Evolutionary conservation across 1,139 yeast genomes (phyloP).

Genomic region (Yamadazyma pseudoaaseri): DNA sequence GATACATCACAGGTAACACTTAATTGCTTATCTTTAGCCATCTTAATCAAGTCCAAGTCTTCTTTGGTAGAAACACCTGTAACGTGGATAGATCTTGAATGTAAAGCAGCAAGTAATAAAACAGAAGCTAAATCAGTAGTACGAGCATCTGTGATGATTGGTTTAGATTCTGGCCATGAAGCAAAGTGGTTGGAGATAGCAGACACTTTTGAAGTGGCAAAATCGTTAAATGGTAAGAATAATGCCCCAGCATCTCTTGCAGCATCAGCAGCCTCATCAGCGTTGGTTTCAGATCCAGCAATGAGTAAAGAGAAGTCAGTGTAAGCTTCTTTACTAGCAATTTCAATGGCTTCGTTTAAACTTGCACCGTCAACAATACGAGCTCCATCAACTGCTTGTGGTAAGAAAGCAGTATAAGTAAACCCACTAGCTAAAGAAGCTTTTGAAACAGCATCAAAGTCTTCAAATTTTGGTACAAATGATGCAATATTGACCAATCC

Average conservation of each 20-base stretch:
- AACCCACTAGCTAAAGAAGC: slow-evolving; percentile 82
- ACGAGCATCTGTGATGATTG: slow-evolving; percentile 89
- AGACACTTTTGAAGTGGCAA: slow-evolving; percentile 67
- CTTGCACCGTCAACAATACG: slow-evolving; percentile 64
- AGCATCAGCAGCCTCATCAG: slow-evolving; percentile 60
- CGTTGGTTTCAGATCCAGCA: slow-evolving; percentile 77
- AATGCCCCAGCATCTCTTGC: slow-evolving; percentile 73
- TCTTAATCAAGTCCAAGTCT: slow-evolving; percentile 78
- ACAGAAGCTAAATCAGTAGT: slow-evolving; percentile 91
- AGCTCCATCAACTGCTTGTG: slow-evolving; percentile 65
- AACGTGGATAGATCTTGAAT: slow-evolving; percentile 82
- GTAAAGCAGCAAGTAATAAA: slow-evolving; percentile 83
- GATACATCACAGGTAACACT: slow-evolving; percentile 90
- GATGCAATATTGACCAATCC: slow-evolving; percentile 84
- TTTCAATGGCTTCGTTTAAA: slow-evolving; percentile 61
- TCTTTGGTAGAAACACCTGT: slow-evolving; percentile 81
- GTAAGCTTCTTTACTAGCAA: slow-evolving; percentile 59
- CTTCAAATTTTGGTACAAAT: slow-evolving; percentile 68
- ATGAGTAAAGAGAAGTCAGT: slow-evolving; percentile 83
- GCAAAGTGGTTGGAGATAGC: slow-evolving; percentile 77
- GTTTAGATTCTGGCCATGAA: slow-evolving; percentile 81
- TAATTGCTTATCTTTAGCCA: slow-evolving; percentile 81
- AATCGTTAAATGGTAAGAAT: slow-evolving; percentile 77
- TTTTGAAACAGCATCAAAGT: slow-evolving; percentile 67
- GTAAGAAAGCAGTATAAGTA: slow-evolving; percentile 80